Percentiles rank a stretch among this genome's conserved stretches.
These are phyloP conservation scores for Penicillium egyptiacum DNA, from an alignment of 495 filamentous ascomycete species.

Conservation along the genomic window DNA sequence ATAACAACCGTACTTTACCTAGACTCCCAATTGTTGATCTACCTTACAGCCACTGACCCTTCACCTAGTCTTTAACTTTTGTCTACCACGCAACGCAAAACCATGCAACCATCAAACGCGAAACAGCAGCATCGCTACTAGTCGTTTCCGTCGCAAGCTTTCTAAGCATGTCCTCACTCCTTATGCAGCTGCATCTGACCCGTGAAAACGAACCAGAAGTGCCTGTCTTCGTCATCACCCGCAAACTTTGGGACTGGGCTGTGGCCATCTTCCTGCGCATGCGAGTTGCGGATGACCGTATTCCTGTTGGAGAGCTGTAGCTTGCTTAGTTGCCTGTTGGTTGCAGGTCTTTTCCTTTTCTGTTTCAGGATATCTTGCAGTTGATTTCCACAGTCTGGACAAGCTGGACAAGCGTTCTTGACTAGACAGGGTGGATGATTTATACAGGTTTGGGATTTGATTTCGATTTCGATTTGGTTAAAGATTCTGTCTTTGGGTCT, in stretches of 20 bases:
- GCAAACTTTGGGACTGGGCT: conserved; percentile 46
- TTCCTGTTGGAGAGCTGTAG: conserved; percentile 25
- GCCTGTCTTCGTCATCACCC: conserved; percentile 57
- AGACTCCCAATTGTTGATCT: background rate
- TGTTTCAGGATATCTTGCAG: conserved; percentile 9
- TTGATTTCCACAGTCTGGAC: background rate
- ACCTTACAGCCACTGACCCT: background rate
- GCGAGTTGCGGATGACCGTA: conserved; percentile 38
- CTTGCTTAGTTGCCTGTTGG: conserved; percentile 6
- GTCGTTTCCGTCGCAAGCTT: conserved; percentile 76
- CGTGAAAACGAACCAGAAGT: conserved; percentile 63
- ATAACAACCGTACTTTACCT: conserved; percentile 65
- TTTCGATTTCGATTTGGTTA: background rate
- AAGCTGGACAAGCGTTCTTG: conserved; percentile 5
- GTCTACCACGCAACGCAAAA: conserved; percentile 81
- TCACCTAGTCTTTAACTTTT: conserved; percentile 66
- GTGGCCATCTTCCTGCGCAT: conserved; percentile 44
- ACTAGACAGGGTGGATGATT: background rate
- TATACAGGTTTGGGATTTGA: conserved; percentile 10
- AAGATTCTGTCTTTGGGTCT: background rate
- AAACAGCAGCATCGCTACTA: conserved; percentile 73
- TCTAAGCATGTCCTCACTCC: conserved; percentile 68
- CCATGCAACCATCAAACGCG: conserved; percentile 76
- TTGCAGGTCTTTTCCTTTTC: conserved; percentile 1
- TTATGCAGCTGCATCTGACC: conserved; percentile 67